Evolutionary conservation across 83 land plant species (phyloP).

Genomic region (Thuja plicata): DNA sequence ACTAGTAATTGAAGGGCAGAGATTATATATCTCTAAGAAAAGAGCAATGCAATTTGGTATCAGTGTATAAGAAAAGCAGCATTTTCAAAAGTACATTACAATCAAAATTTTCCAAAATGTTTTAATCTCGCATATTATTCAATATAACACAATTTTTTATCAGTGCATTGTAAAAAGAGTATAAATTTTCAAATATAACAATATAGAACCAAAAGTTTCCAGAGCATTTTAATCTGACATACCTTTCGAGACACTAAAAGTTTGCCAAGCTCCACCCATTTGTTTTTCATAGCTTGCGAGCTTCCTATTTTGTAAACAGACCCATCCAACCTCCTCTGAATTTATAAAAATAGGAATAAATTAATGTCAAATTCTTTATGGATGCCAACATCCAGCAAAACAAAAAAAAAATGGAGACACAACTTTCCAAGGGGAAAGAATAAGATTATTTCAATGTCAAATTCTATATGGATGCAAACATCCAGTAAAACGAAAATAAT

Average conservation of each 20-base stretch:
- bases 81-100: not conserved
- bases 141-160: slow-evolving; percentile 12
- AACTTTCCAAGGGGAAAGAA: not conserved
- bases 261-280: slow-evolving; percentile 69
- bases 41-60: not conserved
- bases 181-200: not conserved
- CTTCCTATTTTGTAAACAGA: slow-evolving; percentile 44
- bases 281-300: slow-evolving; percentile 55
- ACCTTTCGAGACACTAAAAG: slow-evolving; percentile 55
- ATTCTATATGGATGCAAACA: not conserved
- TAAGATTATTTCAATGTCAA: not conserved
- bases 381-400: slow-evolving; percentile 5
- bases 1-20: not conserved
- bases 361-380: not conserved
- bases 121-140: slow-evolving; percentile 43
- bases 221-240: not conserved
- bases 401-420: not conserved
- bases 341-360: not conserved
- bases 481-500: not conserved
- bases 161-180: not conserved
- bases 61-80: not conserved
- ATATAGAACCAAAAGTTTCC: not conserved
- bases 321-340: slow-evolving; percentile 54
- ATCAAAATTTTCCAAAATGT: not conserved
- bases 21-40: not conserved